These are phyloP conservation scores for Phoenix roebelenii DNA, from an alignment of 176 grass and related monocot genomes.

Conservation along the genomic window DNA sequence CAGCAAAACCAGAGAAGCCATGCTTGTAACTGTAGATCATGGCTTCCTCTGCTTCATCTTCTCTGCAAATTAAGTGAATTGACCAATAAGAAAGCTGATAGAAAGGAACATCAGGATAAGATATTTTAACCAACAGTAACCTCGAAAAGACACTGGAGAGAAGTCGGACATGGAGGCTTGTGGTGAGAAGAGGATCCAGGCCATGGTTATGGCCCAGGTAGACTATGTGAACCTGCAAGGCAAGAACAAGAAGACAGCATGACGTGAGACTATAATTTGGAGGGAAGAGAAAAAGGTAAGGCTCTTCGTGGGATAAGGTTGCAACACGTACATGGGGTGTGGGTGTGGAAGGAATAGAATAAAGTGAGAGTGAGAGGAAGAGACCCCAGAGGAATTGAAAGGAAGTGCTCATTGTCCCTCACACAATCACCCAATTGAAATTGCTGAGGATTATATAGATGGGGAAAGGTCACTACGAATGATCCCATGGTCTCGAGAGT, in stretches of 20 bases:
- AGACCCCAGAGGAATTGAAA: slow-evolving; percentile 43
- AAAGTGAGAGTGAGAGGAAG: slow-evolving; percentile 33
- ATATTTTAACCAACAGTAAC: slow-evolving; percentile 15
- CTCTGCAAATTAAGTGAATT: slow-evolving; percentile 37
- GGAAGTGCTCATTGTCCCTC: slow-evolving; percentile 62
- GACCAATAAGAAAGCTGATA: slow-evolving; percentile 9
- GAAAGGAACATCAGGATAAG: background rate
- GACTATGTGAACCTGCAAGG: slow-evolving; percentile 81
- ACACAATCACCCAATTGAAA: slow-evolving; percentile 30
- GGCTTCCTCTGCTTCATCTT: slow-evolving; percentile 57
- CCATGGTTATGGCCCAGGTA: slow-evolving; percentile 70
- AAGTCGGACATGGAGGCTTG: slow-evolving; percentile 54
- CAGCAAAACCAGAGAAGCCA: slow-evolving; percentile 92
- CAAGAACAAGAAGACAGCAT: slow-evolving; percentile 26
- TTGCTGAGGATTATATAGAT: slow-evolving; percentile 48
- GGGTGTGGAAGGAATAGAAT: slow-evolving; percentile 30
- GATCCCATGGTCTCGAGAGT: slow-evolving; percentile 29
- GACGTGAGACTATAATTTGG: slow-evolving; percentile 4
- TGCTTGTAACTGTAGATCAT: slow-evolving; percentile 81
- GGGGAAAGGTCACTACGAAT: slow-evolving; percentile 40
- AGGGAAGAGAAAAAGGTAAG: slow-evolving; percentile 25
- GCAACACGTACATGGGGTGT: slow-evolving; percentile 11
- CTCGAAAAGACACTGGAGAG: slow-evolving; percentile 67
- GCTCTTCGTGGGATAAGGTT: slow-evolving; percentile 20
- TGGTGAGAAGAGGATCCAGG: slow-evolving; percentile 52